These are phyloP conservation scores for Avena eriantha DNA, from an alignment of 176 grass and related monocot genomes.

Conservation along the genomic window DNA sequence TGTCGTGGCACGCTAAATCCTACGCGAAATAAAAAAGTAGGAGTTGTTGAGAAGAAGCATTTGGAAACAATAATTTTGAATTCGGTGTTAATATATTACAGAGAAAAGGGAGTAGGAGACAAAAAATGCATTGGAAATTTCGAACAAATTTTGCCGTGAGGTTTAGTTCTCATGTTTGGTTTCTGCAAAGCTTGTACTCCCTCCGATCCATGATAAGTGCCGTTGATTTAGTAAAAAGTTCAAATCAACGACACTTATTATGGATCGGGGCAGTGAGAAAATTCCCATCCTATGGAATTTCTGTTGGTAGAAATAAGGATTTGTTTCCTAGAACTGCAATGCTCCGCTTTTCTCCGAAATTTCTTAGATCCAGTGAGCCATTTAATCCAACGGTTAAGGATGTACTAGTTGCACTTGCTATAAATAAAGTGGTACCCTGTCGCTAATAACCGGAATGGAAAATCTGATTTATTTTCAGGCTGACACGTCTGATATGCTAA, in stretches of 20 bases:
- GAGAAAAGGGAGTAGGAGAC: not conserved
- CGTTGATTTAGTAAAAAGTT: no score
- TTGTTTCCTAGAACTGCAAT: not conserved
- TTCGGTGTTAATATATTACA: no score
- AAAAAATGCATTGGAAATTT: not conserved
- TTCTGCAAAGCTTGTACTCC: not conserved
- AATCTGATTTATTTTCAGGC: not conserved
- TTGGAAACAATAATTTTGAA: no score
- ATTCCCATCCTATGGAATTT: no score
- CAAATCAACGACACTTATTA: no score
- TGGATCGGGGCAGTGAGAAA: no score
- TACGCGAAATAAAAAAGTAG: no score
- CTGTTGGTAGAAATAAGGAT: not conserved
- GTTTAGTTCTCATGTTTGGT: not conserved
- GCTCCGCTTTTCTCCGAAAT: not conserved
- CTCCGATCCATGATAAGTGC: no score
- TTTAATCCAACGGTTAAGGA: no score
- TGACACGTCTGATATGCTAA: constrained; percentile 3
- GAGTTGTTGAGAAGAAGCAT: no score
- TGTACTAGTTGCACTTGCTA: not conserved
- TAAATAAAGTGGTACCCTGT: not conserved
- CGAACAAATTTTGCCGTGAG: not conserved
- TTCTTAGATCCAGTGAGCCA: not conserved
- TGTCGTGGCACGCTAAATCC: no score
- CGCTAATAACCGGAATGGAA: not conserved